Percentiles rank a stretch among this genome's conserved stretches.
Conservation (phyloP, 495 filamentous ascomycete species). For the Cercophora sp. region DNA sequence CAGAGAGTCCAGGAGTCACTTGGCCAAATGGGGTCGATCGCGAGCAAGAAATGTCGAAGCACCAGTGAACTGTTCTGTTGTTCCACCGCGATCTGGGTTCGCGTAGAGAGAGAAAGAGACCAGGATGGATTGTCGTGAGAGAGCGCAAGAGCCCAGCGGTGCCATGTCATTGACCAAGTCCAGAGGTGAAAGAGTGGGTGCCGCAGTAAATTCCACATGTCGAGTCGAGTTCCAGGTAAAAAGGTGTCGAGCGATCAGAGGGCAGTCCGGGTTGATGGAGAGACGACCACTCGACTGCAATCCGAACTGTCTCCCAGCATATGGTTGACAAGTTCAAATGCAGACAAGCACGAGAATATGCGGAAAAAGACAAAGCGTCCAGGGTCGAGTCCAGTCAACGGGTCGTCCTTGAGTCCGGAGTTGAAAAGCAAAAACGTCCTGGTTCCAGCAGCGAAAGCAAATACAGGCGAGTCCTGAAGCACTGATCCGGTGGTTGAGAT, state of each 20-base stretch:
- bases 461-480: conserved; percentile 1
- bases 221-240: neutral
- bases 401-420: conserved; percentile 4
- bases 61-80: conserved; percentile 7
- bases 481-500: conserved; percentile 1
- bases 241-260: neutral
- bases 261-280: conserved; percentile 9
- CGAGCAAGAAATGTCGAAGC: neutral
- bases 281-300: conserved; percentile 19
- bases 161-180: neutral
- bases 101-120: conserved; percentile 3
- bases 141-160: neutral
- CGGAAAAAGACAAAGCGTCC: conserved; percentile 8
- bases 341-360: conserved; percentile 11
- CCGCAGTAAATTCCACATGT: neutral
- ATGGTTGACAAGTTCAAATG: conserved; percentile 9
- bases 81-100: conserved; percentile 5
- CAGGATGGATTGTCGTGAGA: conserved; percentile 2
- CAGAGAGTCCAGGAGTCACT: conserved; percentile 6
- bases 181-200: too few species aligned
- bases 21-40: neutral
- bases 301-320: conserved; percentile 10
- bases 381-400: neutral
- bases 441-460: conserved; percentile 2
- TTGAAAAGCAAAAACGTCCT: conserved; percentile 5